Conservation (phyloP, 257 asterid species). For the Forsythia suspensa region DNA sequence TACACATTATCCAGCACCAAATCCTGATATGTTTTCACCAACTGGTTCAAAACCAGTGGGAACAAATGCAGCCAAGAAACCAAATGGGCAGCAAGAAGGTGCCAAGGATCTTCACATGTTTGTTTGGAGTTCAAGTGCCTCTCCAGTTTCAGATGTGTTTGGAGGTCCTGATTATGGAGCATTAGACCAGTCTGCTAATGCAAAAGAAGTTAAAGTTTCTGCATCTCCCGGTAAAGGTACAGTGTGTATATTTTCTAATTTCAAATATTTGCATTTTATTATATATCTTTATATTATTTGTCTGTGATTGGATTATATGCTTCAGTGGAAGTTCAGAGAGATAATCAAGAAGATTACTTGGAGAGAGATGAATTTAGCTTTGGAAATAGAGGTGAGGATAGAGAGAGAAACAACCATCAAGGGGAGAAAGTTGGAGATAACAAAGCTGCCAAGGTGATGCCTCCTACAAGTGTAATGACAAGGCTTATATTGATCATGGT, state of each 20-base stretch:
- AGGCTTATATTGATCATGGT: conserved; percentile 71
- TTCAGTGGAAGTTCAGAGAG: conserved; percentile 32
- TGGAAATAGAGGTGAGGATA: conserved; percentile 29
- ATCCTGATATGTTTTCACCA: conserved; percentile 63
- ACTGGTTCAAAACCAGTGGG: background rate
- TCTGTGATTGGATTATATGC: background rate
- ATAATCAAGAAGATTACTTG: conserved; percentile 22
- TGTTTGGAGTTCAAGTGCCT: conserved; percentile 46
- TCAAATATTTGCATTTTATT: too few species aligned
- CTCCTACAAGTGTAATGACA: conserved; percentile 76
- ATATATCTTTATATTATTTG: background rate
- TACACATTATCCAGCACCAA: conserved; percentile 58
- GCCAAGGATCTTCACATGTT: conserved; percentile 46
- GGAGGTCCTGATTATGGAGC: conserved; percentile 26
- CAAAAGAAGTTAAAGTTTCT: conserved; percentile 23
- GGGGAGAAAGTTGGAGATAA: conserved; percentile 40
- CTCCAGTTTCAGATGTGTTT: conserved; percentile 42
- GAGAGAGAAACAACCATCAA: conserved; percentile 27
- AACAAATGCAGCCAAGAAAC: conserved; percentile 13
- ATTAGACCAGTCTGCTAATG: conserved; percentile 20
- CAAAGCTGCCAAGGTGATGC: conserved; percentile 47
- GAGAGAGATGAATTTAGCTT: conserved; percentile 36
- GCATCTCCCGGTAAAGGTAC: conserved; percentile 24
- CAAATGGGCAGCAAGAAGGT: conserved; percentile 22
- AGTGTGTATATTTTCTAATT: background rate